Conservation (phyloP, 495 filamentous ascomycete genomes). For the Hypoxylon crocopeplum region DNA sequence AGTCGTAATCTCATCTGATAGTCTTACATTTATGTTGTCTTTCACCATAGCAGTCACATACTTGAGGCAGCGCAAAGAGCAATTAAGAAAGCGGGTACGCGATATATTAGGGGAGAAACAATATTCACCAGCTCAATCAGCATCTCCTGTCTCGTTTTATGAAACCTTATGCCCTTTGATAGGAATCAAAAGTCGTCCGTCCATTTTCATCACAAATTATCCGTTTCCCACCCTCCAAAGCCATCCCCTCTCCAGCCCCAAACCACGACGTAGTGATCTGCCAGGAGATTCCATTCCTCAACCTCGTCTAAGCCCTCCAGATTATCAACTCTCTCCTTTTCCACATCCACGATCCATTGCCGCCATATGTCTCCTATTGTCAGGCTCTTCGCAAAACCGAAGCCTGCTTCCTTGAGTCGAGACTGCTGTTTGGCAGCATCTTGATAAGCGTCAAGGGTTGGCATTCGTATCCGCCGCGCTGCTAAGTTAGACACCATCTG, state of each 20-base stretch:
- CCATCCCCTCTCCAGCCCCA: constrained; percentile 67
- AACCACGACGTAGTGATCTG: constrained; percentile 85
- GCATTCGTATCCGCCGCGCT: constrained; percentile 80
- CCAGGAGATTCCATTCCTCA: constrained; percentile 91
- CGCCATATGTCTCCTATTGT: constrained; percentile 81
- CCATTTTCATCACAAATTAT: constrained; percentile 6
- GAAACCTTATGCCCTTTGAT: too few species aligned
- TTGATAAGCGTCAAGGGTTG: constrained; percentile 76
- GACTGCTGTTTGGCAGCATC: constrained; percentile 67
- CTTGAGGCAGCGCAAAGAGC: too few species aligned
- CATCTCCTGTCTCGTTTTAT: too few species aligned
- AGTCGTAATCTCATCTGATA: too few species aligned
- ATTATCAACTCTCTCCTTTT: constrained; percentile 78
- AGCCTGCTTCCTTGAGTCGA: constrained; percentile 68
- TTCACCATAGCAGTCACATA: too few species aligned
- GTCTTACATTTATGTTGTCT: too few species aligned
- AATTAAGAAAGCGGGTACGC: too few species aligned
- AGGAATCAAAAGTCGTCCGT: too few species aligned
- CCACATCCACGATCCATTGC: constrained; percentile 70
- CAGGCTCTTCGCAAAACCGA: constrained; percentile 61
- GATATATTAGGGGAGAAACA: too few species aligned
- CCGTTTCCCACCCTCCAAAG: constrained; percentile 33
- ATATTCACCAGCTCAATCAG: too few species aligned
- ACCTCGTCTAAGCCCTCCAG: constrained; percentile 94
- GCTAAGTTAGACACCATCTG: constrained; percentile 93